Evolutionary conservation across 306 rosid genomes (phyloP).

Genomic region (Vigna nakashimae): DNA sequence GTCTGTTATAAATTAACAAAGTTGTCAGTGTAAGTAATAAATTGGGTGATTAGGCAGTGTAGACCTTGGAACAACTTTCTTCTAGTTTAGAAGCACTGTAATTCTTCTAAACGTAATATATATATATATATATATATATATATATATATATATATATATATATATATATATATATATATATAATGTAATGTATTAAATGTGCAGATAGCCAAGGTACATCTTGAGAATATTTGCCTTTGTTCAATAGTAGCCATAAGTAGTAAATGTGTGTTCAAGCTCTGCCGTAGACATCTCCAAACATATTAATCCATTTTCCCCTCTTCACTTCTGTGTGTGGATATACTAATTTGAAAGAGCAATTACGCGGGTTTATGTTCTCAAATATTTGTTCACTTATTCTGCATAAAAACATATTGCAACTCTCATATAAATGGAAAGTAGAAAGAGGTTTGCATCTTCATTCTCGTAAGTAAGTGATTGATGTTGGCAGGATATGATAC

Average conservation of each 20-base stretch:
- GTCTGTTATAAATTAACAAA: slow-evolving; percentile 15
- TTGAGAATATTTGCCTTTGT: not conserved
- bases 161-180: too few species aligned
- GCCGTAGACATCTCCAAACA: not conserved
- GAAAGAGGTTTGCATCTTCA: slow-evolving; percentile 34
- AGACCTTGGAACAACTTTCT: slow-evolving; percentile 16
- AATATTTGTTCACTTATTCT: slow-evolving; percentile 21
- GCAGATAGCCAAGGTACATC: slow-evolving; percentile 12
- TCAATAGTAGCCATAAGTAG: not conserved
- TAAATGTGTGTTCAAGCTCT: slow-evolving; percentile 10
- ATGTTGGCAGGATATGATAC: slow-evolving; percentile 85
- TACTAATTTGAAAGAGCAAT: slow-evolving; percentile 30
- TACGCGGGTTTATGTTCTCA: slow-evolving; percentile 1
- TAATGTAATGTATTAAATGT: not conserved
- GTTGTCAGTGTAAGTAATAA: not conserved
- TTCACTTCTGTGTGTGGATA: not conserved
- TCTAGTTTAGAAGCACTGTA: slow-evolving; percentile 3
- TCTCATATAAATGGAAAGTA: slow-evolving; percentile 19
- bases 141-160: too few species aligned
- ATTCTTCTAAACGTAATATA: not conserved
- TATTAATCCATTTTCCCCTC: not conserved
- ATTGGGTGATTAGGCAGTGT: slow-evolving; percentile 2
- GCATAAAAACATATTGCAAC: slow-evolving; percentile 13
- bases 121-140: not conserved
- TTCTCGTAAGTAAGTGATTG: slow-evolving; percentile 29